Conservation (phyloP, 768 basidiomycete species). For the Boletus insuetus region DNA sequence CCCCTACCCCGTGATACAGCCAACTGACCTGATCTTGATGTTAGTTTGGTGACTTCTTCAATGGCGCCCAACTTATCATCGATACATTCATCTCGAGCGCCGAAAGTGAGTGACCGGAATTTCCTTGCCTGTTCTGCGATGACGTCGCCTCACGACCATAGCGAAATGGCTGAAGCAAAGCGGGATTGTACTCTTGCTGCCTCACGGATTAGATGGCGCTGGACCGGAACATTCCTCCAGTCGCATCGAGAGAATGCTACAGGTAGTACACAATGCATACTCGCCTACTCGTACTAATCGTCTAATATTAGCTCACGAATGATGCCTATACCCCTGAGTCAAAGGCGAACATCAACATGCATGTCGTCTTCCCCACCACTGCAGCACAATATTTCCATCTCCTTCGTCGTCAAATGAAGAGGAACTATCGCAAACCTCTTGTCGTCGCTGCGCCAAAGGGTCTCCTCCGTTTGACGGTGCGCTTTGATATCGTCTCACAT, state of each 20-base stretch:
- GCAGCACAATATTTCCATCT: conserved; percentile 93
- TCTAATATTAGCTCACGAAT: conserved; percentile 63
- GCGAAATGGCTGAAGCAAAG: conserved; percentile 95
- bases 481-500: conserved; percentile 22
- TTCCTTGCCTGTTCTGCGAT: not conserved
- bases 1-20: not conserved
- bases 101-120: conserved; percentile 55
- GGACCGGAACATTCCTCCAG: conserved; percentile 93
- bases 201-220: conserved; percentile 89
- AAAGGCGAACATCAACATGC: conserved; percentile 69
- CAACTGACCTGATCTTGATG: not conserved
- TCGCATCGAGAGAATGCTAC: conserved; percentile 87
- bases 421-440: conserved; percentile 86
- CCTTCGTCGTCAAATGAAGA: conserved; percentile 77
- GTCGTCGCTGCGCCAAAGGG: conserved; percentile 85
- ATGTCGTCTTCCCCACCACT: conserved; percentile 82
- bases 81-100: conserved; percentile 85
- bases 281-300: not conserved
- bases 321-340: conserved; percentile 46
- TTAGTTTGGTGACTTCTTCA: conserved; percentile 93
- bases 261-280: conserved; percentile 42
- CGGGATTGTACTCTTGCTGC: conserved; percentile 79
- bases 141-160: conserved; percentile 23
- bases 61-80: conserved; percentile 84
- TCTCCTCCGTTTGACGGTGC: conserved; percentile 70